Evolutionary conservation across 2,329 filamentous ascomycete species (phyloP).

Genomic region (Keithomyces neogunnii): DNA sequence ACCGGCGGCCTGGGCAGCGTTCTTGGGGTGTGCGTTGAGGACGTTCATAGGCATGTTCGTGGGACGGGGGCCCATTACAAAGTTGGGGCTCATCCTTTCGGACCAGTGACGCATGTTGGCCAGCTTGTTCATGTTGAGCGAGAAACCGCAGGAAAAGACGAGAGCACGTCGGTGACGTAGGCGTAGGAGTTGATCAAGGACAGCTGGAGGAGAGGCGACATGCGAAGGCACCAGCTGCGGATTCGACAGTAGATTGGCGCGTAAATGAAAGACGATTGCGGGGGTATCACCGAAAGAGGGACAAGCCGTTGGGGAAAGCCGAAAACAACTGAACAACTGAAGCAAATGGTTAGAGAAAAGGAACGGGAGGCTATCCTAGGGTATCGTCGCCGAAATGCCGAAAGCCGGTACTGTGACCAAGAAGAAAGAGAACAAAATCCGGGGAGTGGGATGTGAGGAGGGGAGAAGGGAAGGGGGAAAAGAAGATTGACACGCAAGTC

Average conservation of each 20-base stretch:
- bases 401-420: neutral
- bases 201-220: slow-evolving; percentile 3
- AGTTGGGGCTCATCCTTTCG: slow-evolving; percentile 60
- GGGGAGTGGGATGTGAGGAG: slow-evolving; percentile 3
- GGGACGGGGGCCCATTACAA: slow-evolving; percentile 50
- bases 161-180: slow-evolving; percentile 4
- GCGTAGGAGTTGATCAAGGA: neutral
- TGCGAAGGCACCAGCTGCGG: slow-evolving; percentile 4
- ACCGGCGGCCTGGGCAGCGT: slow-evolving; percentile 40
- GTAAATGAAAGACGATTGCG: slow-evolving; percentile 17
- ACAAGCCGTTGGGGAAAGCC: neutral
- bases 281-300: slow-evolving; percentile 13
- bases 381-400: slow-evolving; percentile 8
- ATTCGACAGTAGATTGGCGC: slow-evolving; percentile 7
- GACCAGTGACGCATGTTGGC: slow-evolving; percentile 66
- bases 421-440: slow-evolving; percentile 3
- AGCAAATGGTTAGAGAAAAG: slow-evolving; percentile 10
- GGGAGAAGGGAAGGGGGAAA: slow-evolving; percentile 9
- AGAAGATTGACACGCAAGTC: slow-evolving; percentile 10
- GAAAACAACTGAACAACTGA: neutral
- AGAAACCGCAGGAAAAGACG: neutral
- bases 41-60: slow-evolving; percentile 44
- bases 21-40: slow-evolving; percentile 51
- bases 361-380: slow-evolving; percentile 14
- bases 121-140: slow-evolving; percentile 58